These are phyloP conservation scores for Trametes gibbosa DNA, from an alignment of 768 basidiomycete species.

Conservation along the genomic window DNA sequence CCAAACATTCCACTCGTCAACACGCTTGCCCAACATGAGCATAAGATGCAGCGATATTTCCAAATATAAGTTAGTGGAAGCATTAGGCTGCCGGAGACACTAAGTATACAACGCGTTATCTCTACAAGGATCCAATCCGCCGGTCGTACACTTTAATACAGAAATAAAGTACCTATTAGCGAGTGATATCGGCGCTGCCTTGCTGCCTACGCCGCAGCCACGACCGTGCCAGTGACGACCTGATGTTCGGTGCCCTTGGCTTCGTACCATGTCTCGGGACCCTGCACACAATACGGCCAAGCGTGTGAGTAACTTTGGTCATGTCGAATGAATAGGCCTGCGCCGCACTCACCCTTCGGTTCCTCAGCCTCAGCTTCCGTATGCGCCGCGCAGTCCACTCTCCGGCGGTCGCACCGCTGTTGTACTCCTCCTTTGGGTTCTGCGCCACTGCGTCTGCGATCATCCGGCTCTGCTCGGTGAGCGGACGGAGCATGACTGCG, in stretches of 20 bases:
- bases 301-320: neutral
- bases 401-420: constrained; percentile 24
- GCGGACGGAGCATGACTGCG: constrained; percentile 28
- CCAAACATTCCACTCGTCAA: no score
- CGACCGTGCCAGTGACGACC: constrained; percentile 5
- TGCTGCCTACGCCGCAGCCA: constrained; percentile 7
- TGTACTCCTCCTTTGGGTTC: constrained; percentile 21
- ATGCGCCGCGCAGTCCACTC: constrained; percentile 28
- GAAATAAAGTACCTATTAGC: neutral
- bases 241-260: constrained; percentile 30
- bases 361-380: constrained; percentile 26
- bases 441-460: constrained; percentile 23
- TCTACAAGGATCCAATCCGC: neutral
- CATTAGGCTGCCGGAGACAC: neutral
- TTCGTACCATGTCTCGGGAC: constrained; percentile 27
- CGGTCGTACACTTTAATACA: neutral
- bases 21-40: neutral
- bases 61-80: neutral
- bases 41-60: neutral
- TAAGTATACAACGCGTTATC: neutral
- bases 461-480: constrained; percentile 24
- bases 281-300: constrained; percentile 9
- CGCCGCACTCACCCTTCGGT: constrained; percentile 23
- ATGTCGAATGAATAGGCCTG: neutral
- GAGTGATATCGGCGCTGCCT: neutral